phyloP scores from a whole-genome alignment of 2,329 filamentous ascomycete species.

The Metarhizium humberi region DNA sequence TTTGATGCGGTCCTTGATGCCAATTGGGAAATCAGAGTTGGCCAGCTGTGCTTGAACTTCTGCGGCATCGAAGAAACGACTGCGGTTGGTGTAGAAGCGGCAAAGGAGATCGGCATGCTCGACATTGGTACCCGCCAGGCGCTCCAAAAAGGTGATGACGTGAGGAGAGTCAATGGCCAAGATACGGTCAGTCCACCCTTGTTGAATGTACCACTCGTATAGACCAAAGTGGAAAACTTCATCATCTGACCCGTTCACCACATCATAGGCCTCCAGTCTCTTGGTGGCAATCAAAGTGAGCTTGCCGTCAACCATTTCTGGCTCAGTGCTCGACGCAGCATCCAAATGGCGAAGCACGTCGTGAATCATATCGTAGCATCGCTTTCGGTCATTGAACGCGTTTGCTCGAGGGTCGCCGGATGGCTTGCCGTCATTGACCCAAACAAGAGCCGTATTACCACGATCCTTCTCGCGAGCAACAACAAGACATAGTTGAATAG shows the following conservation, averaged over 20 bases:
- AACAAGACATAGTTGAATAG: slow-evolving; percentile 75
- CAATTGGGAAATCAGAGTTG: slow-evolving; percentile 68
- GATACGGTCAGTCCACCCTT: slow-evolving; percentile 77
- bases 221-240: slow-evolving; percentile 92
- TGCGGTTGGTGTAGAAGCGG: slow-evolving; percentile 80
- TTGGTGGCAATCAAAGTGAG: slow-evolving; percentile 68
- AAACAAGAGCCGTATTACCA: slow-evolving; percentile 74
- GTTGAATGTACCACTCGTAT: slow-evolving; percentile 94
- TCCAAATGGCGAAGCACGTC: slow-evolving; percentile 73
- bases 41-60: slow-evolving; percentile 78
- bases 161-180: slow-evolving; percentile 77
- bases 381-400: slow-evolving; percentile 61
- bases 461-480: slow-evolving; percentile 81
- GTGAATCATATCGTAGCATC: slow-evolving; percentile 83
- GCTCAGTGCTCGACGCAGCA: slow-evolving; percentile 54
- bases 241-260: slow-evolving; percentile 80
- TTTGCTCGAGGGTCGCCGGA: slow-evolving; percentile 57
- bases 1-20: slow-evolving; percentile 78
- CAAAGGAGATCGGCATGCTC: slow-evolving; percentile 85
- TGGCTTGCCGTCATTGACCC: slow-evolving; percentile 78
- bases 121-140: slow-evolving; percentile 61
- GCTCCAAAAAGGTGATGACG: slow-evolving; percentile 76
- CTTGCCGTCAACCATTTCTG: slow-evolving; percentile 68
- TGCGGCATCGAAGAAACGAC: slow-evolving; percentile 78
- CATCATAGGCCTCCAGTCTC: slow-evolving; percentile 77